These are phyloP conservation scores for Mimosa bimucronata DNA, from an alignment of 306 rosid genomes.

Conservation along the genomic window DNA sequence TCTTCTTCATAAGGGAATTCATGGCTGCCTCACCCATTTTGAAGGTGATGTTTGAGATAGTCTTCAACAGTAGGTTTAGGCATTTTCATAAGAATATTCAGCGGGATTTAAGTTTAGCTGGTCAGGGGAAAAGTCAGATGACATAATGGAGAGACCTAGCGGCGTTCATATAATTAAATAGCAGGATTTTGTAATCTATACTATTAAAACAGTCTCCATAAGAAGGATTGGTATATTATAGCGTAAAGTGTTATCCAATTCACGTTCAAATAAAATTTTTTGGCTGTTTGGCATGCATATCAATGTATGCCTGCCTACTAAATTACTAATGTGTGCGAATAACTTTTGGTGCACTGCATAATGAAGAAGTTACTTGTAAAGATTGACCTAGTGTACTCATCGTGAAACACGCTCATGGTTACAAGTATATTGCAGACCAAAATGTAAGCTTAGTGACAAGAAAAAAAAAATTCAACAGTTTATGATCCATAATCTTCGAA, in stretches of 20 bases:
- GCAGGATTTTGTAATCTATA: not conserved
- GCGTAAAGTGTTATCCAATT: not conserved
- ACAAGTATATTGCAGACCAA: not conserved
- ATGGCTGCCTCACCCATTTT: not conserved
- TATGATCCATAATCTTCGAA: not conserved
- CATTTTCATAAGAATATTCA: not conserved
- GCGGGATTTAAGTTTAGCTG: not conserved
- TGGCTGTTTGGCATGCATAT: not conserved
- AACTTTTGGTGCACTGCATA: not conserved
- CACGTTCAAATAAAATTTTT: not conserved
- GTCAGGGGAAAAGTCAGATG: not conserved
- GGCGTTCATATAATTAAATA: not conserved
- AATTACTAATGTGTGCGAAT: not conserved
- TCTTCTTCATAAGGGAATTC: slow-evolving; percentile 4
- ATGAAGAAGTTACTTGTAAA: not conserved
- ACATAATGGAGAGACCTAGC: not conserved
- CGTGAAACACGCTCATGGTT: not conserved
- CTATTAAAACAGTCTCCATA: not conserved
- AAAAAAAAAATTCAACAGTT: not conserved
- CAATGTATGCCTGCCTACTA: not conserved
- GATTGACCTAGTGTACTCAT: not conserved
- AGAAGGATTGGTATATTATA: not conserved
- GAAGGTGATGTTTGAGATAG: not conserved
- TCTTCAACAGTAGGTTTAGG: slow-evolving; percentile 5
- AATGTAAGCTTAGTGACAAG: not conserved